Evolutionary conservation across 495 filamentous ascomycete species (phyloP), one percentile per base, ranked within the genome.

Genomic region (Melanomma pulvis-pyrius): DNA sequence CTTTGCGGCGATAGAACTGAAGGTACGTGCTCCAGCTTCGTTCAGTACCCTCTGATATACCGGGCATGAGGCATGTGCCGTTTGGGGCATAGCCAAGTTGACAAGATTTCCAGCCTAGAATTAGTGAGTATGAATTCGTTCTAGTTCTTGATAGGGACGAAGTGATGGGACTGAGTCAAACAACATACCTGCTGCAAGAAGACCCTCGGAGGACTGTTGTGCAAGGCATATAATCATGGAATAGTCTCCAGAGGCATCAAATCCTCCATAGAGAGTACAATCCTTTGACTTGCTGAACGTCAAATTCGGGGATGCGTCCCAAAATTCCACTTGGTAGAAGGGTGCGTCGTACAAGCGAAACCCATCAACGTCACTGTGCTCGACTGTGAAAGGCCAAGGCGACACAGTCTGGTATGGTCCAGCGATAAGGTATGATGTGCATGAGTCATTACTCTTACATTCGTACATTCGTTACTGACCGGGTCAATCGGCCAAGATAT

Each of bases 221-320:
- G 36, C 24, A 59, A 66, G 51, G 25, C 63, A 66, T 29, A 66
- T 8, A 9, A 52, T 8, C 44, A 50, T 51, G 1, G 54, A 59
- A 44, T 26, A 66, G 1, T 66, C 63, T 1, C 1, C 1, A 1
- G 39, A 39, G 4, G 28, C 29, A 30, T 66, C 47, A 4, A 53
- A 29, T 1, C 63, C 63, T 11, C 63, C 63, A 60, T 66, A 66
- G 9, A 66, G 32, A 1, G 46, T 41, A 30, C 63, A 66, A 7
- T 66, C 63, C 22, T 25, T 30, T 9, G 44, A 51, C 34, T 30
- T 26, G 29, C 24, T 47, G 21, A 66, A 59, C 2, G 46, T 36
- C 29, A 51, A 34, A 24, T 39, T 25, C 29, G 46, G 8, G 25
- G 13, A 19, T 9, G 44, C 21, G 17, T 66, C 36, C 63, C 63